Evolutionary conservation across 345 rosid species (phyloP).

Genomic region (Bruguiera gymnorhiza): DNA sequence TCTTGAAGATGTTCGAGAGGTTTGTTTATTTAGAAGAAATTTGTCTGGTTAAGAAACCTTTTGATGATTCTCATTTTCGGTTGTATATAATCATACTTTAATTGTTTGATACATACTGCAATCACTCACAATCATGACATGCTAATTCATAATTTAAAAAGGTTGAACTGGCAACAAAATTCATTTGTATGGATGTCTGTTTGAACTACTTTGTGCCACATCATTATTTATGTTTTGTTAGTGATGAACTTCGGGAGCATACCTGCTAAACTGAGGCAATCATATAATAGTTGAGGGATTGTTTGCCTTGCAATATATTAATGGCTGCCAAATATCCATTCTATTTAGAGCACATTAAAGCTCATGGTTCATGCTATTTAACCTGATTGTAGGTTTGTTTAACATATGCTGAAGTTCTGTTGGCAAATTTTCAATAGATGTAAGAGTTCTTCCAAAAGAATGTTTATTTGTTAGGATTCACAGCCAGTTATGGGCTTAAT

Average conservation of each 20-base stretch:
- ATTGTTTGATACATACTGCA: conserved; percentile 8
- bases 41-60: neutral
- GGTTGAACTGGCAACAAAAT: neutral
- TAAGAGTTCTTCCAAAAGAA: neutral
- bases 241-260: too few species aligned
- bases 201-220: too few species aligned
- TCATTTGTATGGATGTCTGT: too few species aligned
- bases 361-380: too few species aligned
- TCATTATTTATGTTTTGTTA: too few species aligned
- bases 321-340: too few species aligned
- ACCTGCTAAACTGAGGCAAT: too few species aligned
- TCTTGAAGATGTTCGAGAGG: conserved; percentile 96
- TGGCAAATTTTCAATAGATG: neutral
- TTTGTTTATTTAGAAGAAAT: conserved; percentile 23
- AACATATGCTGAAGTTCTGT: neutral
- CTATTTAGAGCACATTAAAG: too few species aligned
- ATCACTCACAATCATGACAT: neutral
- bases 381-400: neutral
- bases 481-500: neutral
- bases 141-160: neutral
- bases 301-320: too few species aligned
- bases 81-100: neutral
- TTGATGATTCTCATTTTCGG: conserved; percentile 10
- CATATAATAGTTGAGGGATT: too few species aligned
- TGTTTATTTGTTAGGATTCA: neutral